phyloP scores from a whole-genome alignment of 108 stramenopile genomes.

The Nitzschia sp. region DNA sequence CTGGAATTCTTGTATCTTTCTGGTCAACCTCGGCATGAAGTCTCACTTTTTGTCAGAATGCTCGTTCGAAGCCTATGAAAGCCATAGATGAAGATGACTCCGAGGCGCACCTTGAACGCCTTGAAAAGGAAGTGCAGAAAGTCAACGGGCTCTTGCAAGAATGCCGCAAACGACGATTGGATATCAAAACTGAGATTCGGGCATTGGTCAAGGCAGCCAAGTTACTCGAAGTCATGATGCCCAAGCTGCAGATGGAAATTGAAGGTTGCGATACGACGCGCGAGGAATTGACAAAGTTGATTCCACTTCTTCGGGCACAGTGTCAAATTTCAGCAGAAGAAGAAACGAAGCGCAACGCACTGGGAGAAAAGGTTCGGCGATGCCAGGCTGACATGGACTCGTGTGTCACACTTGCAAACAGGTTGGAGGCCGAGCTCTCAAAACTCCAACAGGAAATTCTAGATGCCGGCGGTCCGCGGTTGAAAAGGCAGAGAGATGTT shows the following conservation, averaged over 20 bases:
- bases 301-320: slow-evolving; percentile 74
- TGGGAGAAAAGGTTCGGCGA: slow-evolving; percentile 56
- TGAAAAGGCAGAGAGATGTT: slow-evolving; percentile 85
- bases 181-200: slow-evolving; percentile 69
- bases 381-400: slow-evolving; percentile 80
- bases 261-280: slow-evolving; percentile 81
- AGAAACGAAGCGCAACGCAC: slow-evolving; percentile 53
- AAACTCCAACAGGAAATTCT: slow-evolving; percentile 86
- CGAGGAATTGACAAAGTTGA: slow-evolving; percentile 73
- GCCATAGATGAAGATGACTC: slow-evolving; percentile 41
- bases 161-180: slow-evolving; percentile 57
- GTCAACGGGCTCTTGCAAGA: slow-evolving; percentile 54
- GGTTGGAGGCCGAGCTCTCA: slow-evolving; percentile 76
- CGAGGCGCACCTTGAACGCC: slow-evolving; percentile 45
- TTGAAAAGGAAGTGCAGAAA: slow-evolving; percentile 61
- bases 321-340: slow-evolving; percentile 76
- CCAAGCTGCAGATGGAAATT: slow-evolving; percentile 85
- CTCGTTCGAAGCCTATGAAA: slow-evolving; percentile 35
- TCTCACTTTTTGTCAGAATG: slow-evolving; percentile 54
- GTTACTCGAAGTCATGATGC: slow-evolving; percentile 64
- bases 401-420: slow-evolving; percentile 62
- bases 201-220: slow-evolving; percentile 67
- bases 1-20: not conserved
- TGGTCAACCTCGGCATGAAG: not conserved
- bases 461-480: slow-evolving; percentile 86